These are phyloP conservation scores for Nakazawaea pomicola DNA, from an alignment of 805 yeast genomes.

Conservation along the genomic window DNA sequence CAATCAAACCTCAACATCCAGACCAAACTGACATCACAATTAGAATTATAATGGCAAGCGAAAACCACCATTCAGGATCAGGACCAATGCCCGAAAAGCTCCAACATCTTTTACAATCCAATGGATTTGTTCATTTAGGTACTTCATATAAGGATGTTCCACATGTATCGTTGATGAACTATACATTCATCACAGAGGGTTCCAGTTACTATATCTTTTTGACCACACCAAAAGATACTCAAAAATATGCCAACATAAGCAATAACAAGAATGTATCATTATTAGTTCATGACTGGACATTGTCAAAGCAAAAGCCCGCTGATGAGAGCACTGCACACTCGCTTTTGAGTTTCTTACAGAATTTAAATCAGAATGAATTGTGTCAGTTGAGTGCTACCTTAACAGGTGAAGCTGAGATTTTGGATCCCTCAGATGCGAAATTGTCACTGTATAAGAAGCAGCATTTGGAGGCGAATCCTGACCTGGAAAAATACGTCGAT, in stretches of 20 bases:
- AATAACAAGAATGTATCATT: slow-evolving; percentile 76
- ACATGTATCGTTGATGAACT: slow-evolving; percentile 89
- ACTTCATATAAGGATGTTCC: slow-evolving; percentile 68
- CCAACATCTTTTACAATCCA: slow-evolving; percentile 44
- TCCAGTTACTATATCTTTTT: slow-evolving; percentile 51
- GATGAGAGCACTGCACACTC: too few relatives aligned
- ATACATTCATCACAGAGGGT: slow-evolving; percentile 53
- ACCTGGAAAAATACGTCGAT: slow-evolving; percentile 63
- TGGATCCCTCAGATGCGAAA: slow-evolving; percentile 37
- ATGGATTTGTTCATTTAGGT: slow-evolving; percentile 78
- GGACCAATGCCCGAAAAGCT: slow-evolving; percentile 30
- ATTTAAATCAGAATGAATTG: slow-evolving; percentile 73
- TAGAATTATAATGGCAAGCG: neutral
- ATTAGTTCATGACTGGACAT: slow-evolving; percentile 87
- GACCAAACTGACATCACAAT: too few relatives aligned
- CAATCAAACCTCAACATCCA: too few relatives aligned
- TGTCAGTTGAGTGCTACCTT: slow-evolving; percentile 80
- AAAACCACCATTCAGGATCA: neutral
- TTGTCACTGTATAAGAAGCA: slow-evolving; percentile 58
- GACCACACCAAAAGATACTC: slow-evolving; percentile 67
- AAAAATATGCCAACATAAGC: slow-evolving; percentile 65
- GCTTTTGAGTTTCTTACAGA: slow-evolving; percentile 59
- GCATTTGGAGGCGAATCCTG: slow-evolving; percentile 59
- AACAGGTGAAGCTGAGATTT: slow-evolving; percentile 61
- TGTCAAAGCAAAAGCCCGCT: slow-evolving; percentile 40